Percentiles rank a stretch among this genome's conserved stretches.
phyloP scores from a whole-genome alignment of 352 stramenopile species.

The Globisporangium uncinulatum region DNA sequence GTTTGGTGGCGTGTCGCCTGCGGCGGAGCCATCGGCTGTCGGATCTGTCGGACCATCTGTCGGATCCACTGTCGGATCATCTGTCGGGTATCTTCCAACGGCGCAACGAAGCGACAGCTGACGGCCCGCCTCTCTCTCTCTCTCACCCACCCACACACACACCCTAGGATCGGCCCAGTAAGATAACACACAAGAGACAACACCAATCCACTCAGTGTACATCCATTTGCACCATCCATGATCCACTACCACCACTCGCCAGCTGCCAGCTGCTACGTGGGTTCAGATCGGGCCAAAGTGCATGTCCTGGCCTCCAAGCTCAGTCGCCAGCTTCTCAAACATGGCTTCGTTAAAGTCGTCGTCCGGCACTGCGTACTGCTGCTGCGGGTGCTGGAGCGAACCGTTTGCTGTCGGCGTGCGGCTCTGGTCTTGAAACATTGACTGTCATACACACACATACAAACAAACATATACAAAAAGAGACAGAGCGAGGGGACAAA shows the following conservation, averaged over 20 bases:
- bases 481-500: not conserved
- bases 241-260: too few relatives aligned
- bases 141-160: not conserved
- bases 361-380: slow-evolving; percentile 17
- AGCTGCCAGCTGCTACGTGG: not conserved
- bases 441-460: slow-evolving; percentile 12
- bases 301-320: slow-evolving; percentile 31
- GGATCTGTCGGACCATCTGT: too few relatives aligned
- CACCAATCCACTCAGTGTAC: slow-evolving; percentile 4
- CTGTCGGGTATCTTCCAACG: too few relatives aligned
- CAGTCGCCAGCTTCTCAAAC: slow-evolving; percentile 35
- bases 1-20: slow-evolving; percentile 10
- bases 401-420: slow-evolving; percentile 1
- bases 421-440: slow-evolving; percentile 20
- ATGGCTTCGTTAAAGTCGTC: slow-evolving; percentile 42
- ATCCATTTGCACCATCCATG: too few relatives aligned
- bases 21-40: too few relatives aligned
- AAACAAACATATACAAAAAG: not conserved
- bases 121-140: too few relatives aligned
- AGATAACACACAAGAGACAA: not conserved
- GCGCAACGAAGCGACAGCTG: too few relatives aligned
- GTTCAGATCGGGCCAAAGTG: slow-evolving; percentile 33
- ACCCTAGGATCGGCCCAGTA: too few relatives aligned
- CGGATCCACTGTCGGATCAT: too few relatives aligned
- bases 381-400: not conserved